phyloP scores from a whole-genome alignment of 768 basidiomycete genomes.

The Trametes coccinea region DNA sequence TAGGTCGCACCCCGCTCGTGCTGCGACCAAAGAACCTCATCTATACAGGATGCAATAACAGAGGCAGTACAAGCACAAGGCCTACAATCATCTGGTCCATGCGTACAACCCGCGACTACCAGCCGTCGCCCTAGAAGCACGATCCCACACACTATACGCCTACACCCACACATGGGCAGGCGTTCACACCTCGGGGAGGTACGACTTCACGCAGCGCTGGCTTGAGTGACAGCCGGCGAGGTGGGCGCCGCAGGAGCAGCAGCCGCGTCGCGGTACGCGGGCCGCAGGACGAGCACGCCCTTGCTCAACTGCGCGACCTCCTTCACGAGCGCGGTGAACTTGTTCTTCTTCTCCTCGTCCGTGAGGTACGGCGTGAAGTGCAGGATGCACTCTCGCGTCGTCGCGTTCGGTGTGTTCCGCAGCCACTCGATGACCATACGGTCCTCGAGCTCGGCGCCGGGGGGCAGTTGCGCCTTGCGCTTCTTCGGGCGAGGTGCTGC shows the following conservation, averaged over 20 bases:
- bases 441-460: slow-evolving; percentile 54
- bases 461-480: slow-evolving; percentile 41
- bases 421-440: slow-evolving; percentile 76
- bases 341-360: slow-evolving; percentile 65
- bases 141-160: neutral
- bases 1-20: neutral
- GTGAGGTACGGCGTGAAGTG: slow-evolving; percentile 77
- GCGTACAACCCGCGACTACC: neutral
- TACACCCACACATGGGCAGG: too few species aligned
- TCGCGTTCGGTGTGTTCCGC: slow-evolving; percentile 63
- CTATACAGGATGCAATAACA: neutral
- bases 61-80: neutral
- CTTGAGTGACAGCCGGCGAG: slow-evolving; percentile 1
- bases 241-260: slow-evolving; percentile 9
- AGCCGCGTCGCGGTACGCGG: slow-evolving; percentile 24
- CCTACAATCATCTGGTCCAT: slow-evolving; percentile 9
- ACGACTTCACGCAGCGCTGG: too few species aligned
- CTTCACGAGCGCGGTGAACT: slow-evolving; percentile 78
- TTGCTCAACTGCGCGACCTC: slow-evolving; percentile 74
- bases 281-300: slow-evolving; percentile 58
- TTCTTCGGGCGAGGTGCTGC: slow-evolving; percentile 53
- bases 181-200: neutral
- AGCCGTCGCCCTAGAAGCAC: neutral
- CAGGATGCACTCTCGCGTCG: slow-evolving; percentile 78
- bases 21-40: neutral